Percentiles rank a stretch among this genome's conserved stretches.
Conservation (phyloP, 106 monocot genomes). For the Dioscorea dumetorum region DNA sequence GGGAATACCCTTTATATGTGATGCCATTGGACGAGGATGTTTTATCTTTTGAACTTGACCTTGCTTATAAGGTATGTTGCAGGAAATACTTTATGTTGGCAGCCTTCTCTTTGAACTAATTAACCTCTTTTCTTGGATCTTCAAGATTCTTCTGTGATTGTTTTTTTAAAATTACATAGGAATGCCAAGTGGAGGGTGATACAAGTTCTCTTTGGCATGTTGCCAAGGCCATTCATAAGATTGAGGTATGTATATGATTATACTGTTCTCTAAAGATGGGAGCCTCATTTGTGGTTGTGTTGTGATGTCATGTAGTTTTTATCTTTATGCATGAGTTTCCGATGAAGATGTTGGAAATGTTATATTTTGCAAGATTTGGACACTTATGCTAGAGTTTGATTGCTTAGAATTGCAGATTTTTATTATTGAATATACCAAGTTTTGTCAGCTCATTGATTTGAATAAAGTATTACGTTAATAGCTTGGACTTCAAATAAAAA, state of each 20-base stretch:
- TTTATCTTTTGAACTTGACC: slow-evolving; percentile 87
- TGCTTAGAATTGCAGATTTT: no score
- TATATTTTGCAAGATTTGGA: no score
- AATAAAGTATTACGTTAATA: no score
- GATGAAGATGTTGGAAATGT: no score
- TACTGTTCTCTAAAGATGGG: no score
- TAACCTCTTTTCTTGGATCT: not conserved
- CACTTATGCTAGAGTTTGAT: no score
- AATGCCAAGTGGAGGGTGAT: slow-evolving; percentile 86
- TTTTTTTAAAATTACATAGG: slow-evolving; percentile 38
- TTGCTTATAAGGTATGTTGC: slow-evolving; percentile 52
- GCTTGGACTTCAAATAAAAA: no score
- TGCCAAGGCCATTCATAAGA: slow-evolving; percentile 90
- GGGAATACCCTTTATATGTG: slow-evolving; percentile 81
- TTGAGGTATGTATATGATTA: slow-evolving; percentile 56
- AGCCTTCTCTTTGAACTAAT: not conserved
- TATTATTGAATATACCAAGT: no score
- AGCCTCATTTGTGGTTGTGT: no score
- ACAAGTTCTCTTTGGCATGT: slow-evolving; percentile 96
- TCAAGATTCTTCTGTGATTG: not conserved
- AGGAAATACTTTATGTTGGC: not conserved
- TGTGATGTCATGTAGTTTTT: no score
- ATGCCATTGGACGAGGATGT: slow-evolving; percentile 95
- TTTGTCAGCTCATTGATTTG: no score
- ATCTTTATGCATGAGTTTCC: no score